Conservation (phyloP, 2,329 filamentous ascomycete species). For the Penicillium janthinellum region DNA sequence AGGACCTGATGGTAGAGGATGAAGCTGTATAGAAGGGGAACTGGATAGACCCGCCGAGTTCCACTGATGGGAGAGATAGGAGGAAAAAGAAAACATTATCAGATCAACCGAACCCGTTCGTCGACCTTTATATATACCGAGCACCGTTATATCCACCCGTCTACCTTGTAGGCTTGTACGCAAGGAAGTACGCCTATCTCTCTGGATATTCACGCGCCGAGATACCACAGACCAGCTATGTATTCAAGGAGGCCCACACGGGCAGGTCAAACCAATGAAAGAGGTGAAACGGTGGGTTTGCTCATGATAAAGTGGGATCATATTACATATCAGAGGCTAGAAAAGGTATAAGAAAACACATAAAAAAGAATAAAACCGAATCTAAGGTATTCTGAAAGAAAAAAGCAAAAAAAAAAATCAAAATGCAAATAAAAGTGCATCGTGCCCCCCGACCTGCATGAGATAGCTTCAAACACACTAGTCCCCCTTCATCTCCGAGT, state of each 20-base stretch:
- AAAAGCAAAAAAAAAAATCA: neutral
- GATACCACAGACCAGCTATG: neutral
- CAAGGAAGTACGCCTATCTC: neutral
- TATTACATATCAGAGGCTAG: neutral
- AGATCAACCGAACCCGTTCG: conserved; percentile 3
- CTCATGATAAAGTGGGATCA: neutral
- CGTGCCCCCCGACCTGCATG: conserved; percentile 7
- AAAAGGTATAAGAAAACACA: neutral
- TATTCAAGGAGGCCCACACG: neutral
- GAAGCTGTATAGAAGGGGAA: neutral
- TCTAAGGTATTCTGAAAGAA: neutral
- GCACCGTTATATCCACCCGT: neutral
- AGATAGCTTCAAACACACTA: conserved; percentile 17
- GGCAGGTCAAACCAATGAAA: neutral
- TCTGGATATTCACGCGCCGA: neutral
- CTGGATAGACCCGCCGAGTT: neutral
- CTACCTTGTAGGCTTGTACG: neutral
- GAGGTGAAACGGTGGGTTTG: neutral
- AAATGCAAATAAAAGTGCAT: neutral
- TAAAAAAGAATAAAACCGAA: neutral
- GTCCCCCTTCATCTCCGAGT: conserved; percentile 15
- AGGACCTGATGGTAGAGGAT: neutral
- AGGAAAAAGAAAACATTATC: conserved; percentile 14
- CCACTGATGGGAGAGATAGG: neutral
- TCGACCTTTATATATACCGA: neutral